phyloP scores from a whole-genome alignment of 495 filamentous ascomycete genomes.

The Podospora pseudocomata region DNA sequence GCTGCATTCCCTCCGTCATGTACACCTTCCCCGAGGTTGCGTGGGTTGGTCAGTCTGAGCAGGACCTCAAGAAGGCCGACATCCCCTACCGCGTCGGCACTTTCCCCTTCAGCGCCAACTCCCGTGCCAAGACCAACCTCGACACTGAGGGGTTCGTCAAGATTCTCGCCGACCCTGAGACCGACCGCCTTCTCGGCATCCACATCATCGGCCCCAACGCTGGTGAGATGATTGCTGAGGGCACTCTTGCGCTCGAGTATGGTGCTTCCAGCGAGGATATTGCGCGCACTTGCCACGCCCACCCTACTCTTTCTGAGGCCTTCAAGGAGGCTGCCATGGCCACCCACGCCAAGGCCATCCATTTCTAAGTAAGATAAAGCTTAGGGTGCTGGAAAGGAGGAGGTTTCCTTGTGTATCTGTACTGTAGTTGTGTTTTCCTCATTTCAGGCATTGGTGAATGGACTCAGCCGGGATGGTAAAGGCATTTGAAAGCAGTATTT shows the following conservation, averaged over 20 bases:
- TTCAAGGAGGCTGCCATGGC: conserved; percentile 99
- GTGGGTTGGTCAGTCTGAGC: conserved; percentile 98
- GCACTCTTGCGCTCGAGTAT: conserved; percentile 91
- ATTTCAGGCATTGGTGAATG: conserved; percentile 24
- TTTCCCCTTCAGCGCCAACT: conserved; percentile 98
- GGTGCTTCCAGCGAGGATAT: conserved; percentile 94
- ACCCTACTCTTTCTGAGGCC: conserved; percentile 93
- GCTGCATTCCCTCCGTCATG: conserved; percentile 96
- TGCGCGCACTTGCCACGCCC: conserved; percentile 91
- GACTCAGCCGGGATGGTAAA: conserved; percentile 18
- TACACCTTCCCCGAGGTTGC: conserved; percentile 98
- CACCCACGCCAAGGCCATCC: conserved; percentile 92
- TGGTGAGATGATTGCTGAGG: conserved; percentile 99
- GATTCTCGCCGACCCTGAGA: conserved; percentile 95
- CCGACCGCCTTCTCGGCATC: conserved; percentile 88
- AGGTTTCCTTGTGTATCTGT: conserved; percentile 26
- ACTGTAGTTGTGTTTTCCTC: conserved; percentile 27
- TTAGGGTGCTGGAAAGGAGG: not conserved
- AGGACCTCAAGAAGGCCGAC: conserved; percentile 84
- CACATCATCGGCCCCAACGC: conserved; percentile 96
- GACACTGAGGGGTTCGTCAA: conserved; percentile 96
- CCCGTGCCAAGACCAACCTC: conserved; percentile 95
- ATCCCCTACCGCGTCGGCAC: conserved; percentile 86
- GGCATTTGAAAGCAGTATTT: conserved; percentile 16
- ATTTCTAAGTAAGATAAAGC: conserved; percentile 60